A percentile compares a stretch with the other conserved stretches of the same genome.
phyloP scores from a whole-genome alignment of 371 early-diverging fungal species.

The Mucor circinelloides region DNA sequence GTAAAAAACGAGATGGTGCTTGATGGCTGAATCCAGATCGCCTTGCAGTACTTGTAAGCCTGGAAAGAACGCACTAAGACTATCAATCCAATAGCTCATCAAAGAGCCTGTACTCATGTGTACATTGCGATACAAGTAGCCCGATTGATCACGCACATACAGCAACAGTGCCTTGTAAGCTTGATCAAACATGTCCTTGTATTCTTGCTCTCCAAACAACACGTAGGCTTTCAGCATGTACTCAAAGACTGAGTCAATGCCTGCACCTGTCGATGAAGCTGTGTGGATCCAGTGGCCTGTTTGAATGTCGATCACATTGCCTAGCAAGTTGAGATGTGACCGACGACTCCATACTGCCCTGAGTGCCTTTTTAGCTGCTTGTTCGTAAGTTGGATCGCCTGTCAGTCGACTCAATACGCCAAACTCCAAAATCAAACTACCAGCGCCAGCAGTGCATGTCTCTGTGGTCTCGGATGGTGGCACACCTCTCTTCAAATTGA shows the following conservation, averaged over 20 bases:
- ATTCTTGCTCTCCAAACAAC: slow-evolving; percentile 82
- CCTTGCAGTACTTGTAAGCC: slow-evolving; percentile 86
- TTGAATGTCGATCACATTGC: slow-evolving; percentile 81
- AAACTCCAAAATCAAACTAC: slow-evolving; percentile 94
- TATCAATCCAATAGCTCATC: slow-evolving; percentile 84
- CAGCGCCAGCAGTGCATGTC: slow-evolving; percentile 93
- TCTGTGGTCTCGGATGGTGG: slow-evolving; percentile 67
- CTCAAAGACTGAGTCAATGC: slow-evolving; percentile 93
- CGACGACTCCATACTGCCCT: slow-evolving; percentile 77
- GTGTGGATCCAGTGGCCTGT: slow-evolving; percentile 73
- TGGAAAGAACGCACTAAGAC: slow-evolving; percentile 90
- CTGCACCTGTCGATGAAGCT: slow-evolving; percentile 85
- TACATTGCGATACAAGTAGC: slow-evolving; percentile 85
- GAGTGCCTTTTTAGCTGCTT: slow-evolving; percentile 74
- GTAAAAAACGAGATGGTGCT: slow-evolving; percentile 79
- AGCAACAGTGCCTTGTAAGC: slow-evolving; percentile 73
- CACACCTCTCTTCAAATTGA: slow-evolving; percentile 82
- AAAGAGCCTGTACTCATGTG: slow-evolving; percentile 75
- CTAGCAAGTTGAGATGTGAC: slow-evolving; percentile 76
- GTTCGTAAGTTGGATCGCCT: slow-evolving; percentile 75
- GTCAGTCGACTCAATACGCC: slow-evolving; percentile 89
- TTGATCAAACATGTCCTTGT: slow-evolving; percentile 78
- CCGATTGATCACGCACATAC: slow-evolving; percentile 68
- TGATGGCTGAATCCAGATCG: slow-evolving; percentile 82
- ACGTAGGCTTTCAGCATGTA: slow-evolving; percentile 90